Percentiles rank a stretch among this genome's conserved stretches.
phyloP scores from a whole-genome alignment of 2,329 filamentous ascomycete species.

The Alternaria hordeiaustralica region DNA sequence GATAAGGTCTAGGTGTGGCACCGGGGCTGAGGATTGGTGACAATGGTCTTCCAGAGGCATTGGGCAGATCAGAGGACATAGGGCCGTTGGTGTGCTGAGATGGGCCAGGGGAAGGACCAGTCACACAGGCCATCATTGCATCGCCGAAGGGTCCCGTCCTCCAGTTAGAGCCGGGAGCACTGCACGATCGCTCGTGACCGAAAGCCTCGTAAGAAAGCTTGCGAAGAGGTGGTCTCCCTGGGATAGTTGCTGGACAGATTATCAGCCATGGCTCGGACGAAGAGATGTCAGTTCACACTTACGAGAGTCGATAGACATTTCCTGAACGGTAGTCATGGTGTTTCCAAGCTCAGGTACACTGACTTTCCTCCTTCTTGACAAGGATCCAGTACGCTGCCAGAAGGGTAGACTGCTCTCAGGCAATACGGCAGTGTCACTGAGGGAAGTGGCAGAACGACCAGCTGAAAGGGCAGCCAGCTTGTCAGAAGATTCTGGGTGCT shows the following conservation, averaged over 20 bases:
- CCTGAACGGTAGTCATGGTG: constrained; percentile 50
- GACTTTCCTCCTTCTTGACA: constrained; percentile 50
- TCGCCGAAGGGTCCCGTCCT: constrained; percentile 49
- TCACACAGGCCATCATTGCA: constrained; percentile 49
- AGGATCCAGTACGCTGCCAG: constrained; percentile 47
- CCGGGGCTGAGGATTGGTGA: constrained; percentile 46
- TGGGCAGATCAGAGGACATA: constrained; percentile 23
- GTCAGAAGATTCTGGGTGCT: constrained; percentile 34
- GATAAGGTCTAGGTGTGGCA: constrained; percentile 32
- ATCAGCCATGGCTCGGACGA: constrained; percentile 20
- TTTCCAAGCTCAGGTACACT: constrained; percentile 49
- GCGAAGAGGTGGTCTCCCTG: constrained; percentile 49
- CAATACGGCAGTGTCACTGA: constrained; percentile 48
- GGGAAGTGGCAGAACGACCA: constrained; percentile 48
- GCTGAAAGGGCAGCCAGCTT: constrained; percentile 46
- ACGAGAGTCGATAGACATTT: constrained; percentile 50
- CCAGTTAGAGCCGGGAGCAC: constrained; percentile 49
- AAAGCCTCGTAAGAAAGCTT: constrained; percentile 42
- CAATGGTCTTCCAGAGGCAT: constrained; percentile 17
- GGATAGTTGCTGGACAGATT: constrained; percentile 45
- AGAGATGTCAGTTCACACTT: constrained; percentile 20
- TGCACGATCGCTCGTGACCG: constrained; percentile 49
- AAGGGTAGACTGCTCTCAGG: constrained; percentile 39
- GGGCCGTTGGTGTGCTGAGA: constrained; percentile 23
- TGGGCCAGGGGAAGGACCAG: constrained; percentile 40